phyloP scores from a whole-genome alignment of 352 stramenopile species.

The Stramenopiles sp. region DNA sequence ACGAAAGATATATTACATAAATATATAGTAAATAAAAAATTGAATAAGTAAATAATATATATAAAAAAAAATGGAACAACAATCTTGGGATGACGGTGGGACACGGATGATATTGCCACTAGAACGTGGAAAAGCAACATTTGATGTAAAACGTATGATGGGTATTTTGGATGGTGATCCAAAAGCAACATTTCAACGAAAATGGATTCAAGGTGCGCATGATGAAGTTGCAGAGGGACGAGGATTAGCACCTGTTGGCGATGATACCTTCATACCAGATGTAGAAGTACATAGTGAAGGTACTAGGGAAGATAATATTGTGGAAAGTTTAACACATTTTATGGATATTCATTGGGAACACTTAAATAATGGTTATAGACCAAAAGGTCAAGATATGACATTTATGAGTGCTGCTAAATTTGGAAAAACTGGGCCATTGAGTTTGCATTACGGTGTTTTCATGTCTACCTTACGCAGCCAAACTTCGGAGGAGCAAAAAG shows the following conservation, averaged over 20 bases:
- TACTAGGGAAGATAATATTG: neutral
- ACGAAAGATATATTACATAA: too few species aligned
- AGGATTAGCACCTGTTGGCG: neutral
- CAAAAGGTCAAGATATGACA: slow-evolving; percentile 4
- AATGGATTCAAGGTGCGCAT: neutral
- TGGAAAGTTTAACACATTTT: neutral
- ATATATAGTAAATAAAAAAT: too few species aligned
- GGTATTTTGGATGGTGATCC: neutral
- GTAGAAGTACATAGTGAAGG: neutral
- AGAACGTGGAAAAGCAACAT: neutral
- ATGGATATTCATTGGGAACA: slow-evolving; percentile 7
- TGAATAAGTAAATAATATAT: too few species aligned
- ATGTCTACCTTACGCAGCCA: slow-evolving; percentile 44
- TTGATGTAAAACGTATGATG: neutral
- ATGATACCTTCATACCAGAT: neutral
- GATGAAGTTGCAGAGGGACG: neutral
- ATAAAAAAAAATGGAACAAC: neutral
- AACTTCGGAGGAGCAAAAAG: slow-evolving; percentile 45
- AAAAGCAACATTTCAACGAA: slow-evolving; percentile 4
- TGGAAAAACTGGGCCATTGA: slow-evolving; percentile 5
- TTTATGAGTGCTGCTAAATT: slow-evolving; percentile 8
- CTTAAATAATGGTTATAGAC: neutral
- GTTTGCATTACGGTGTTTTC: slow-evolving; percentile 52
- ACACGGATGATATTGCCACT: neutral
- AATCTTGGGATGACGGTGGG: neutral